These are phyloP conservation scores for Dorcoceras hygrometricum DNA, from an alignment of 257 asterid species.

Conservation along the genomic window DNA sequence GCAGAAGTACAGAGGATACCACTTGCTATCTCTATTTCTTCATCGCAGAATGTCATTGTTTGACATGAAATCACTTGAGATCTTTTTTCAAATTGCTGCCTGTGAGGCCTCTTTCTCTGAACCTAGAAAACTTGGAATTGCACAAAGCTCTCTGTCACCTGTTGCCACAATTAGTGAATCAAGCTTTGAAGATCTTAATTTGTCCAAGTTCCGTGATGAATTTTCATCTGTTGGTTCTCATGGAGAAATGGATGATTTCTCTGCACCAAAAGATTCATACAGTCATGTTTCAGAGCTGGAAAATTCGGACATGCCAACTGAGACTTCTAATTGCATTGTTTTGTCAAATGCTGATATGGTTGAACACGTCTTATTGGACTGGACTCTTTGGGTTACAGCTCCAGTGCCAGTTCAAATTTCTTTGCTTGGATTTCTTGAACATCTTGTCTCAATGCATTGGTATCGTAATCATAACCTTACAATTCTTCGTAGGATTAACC, in stretches of 20 bases:
- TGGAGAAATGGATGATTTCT: conserved; percentile 89
- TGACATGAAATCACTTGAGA: conserved; percentile 97
- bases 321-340: conserved; percentile 93
- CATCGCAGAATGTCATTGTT: conserved; percentile 90
- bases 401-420: conserved; percentile 84
- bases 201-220: conserved; percentile 79
- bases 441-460: conserved; percentile 99
- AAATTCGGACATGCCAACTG: conserved; percentile 64
- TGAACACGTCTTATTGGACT: conserved; percentile 97
- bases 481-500: conserved; percentile 89
- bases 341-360: conserved; percentile 98
- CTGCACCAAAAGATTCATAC: conserved; percentile 80
- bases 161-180: conserved; percentile 47
- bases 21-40: conserved; percentile 89
- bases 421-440: conserved; percentile 94
- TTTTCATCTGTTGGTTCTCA: conserved; percentile 89
- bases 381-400: conserved; percentile 97
- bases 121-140: conserved; percentile 53
- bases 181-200: conserved; percentile 67
- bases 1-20: conserved; percentile 95
- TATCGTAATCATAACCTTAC: conserved; percentile 97
- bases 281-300: conserved; percentile 92
- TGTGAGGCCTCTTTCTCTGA: conserved; percentile 98
- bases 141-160: conserved; percentile 53
- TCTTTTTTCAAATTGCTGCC: conserved; percentile 96